Base-by-base conservation (phyloP, 345 rosid species). In the Lumnitzera littorea region DNA sequence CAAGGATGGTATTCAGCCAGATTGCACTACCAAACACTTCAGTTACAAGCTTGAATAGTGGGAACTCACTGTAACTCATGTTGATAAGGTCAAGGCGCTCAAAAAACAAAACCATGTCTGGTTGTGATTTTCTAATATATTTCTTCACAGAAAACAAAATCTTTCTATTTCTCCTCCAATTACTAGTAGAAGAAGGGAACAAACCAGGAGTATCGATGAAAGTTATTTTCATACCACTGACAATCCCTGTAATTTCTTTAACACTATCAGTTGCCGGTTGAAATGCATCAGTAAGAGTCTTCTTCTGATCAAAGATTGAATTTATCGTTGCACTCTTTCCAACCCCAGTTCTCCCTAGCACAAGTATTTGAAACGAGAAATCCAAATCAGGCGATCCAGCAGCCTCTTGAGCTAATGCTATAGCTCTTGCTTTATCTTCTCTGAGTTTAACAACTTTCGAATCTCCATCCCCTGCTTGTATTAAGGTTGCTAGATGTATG, bases 261-360 rank as follows among this genome's bases (percentile, higher is more conserved):
- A 94, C 80, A 66, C 29, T 36, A 56, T 78, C 64, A 10, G 97
- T 94, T 55, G 84, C 83, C 10, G 96, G 95, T 57, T 58, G 72
- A 80, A 90, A 94, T 56, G 99, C 99, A 72, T 76, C 68, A 25
- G 96, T 94, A 69, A 66, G 66, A 11, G 87, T 73, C 77, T 76
- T 90, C 20, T 72, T 58, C 71, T 90, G 87, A 71, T 80, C 85
- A 50, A 90, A 82, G 15, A 94, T 71, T 9, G 99, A 87, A 76
- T 94, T 94, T 76, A 86, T 84, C 47, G 99, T 94, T 48, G 99
- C 96, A 72, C 97, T 94, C 82, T 94, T 94, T 72, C 99, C 95
- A 29, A 90, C 94, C 14, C 97, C 96, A n/a, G 99, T 84, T 80
- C 78, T 94, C 56, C 99, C 97, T 16, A 94, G 66, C 60, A 90